A percentile compares a stretch with the other conserved stretches of the same genome.
Evolutionary conservation across 2,329 filamentous ascomycete genomes (phyloP).

Genomic region (Fusarium protoensiforme): DNA sequence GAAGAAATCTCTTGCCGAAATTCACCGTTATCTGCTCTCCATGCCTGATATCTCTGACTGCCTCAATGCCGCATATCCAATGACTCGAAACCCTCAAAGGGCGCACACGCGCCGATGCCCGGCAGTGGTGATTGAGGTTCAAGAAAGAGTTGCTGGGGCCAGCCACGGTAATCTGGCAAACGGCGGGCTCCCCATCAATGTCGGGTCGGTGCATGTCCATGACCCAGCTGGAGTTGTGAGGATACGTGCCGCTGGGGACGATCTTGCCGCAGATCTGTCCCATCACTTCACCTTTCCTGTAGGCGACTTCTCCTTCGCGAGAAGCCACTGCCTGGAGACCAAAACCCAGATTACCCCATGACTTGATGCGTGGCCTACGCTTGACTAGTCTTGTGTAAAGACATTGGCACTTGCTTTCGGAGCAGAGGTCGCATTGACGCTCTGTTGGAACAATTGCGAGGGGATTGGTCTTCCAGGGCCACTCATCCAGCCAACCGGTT

Average conservation of each 20-base stretch:
- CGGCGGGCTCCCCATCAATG: neutral
- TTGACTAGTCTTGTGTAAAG: neutral
- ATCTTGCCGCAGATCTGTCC: neutral
- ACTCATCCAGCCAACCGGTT: neutral
- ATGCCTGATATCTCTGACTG: neutral
- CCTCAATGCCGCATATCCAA: neutral
- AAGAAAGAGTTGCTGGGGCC: neutral
- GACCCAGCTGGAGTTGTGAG: neutral
- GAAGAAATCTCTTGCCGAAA: slow-evolving; percentile 2
- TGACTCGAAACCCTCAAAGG: neutral
- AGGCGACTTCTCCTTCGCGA: neutral
- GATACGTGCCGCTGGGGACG: neutral
- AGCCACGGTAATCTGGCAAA: neutral
- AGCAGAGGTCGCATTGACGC: neutral
- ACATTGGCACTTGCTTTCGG: neutral
- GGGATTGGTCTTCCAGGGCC: neutral
- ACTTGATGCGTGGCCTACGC: neutral
- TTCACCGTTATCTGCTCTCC: neutral
- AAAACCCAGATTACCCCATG: neutral
- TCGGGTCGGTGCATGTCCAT: slow-evolving; percentile 3
- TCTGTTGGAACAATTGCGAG: neutral
- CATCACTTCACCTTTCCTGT: neutral
- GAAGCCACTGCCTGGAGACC: neutral
- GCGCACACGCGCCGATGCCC: neutral
- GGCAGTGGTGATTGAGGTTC: neutral